Percentiles rank a stretch among this genome's conserved stretches.
These are phyloP conservation scores for Coemansia sp. DNA, from an alignment of 192 early-diverging fungal species.

Conservation along the genomic window DNA sequence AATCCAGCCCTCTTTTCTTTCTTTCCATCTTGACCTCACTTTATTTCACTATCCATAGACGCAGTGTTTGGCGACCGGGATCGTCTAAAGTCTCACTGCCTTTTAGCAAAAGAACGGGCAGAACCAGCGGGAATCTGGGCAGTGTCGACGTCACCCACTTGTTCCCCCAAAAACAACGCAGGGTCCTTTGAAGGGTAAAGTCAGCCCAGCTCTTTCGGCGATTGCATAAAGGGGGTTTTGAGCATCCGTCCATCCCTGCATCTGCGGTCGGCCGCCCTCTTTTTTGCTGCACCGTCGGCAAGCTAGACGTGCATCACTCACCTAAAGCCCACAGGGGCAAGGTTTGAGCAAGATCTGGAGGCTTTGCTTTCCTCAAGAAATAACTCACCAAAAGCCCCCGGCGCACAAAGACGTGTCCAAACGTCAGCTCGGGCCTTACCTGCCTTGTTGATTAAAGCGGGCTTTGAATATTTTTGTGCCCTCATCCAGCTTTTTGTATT, in stretches of 20 bases:
- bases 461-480: slow-evolving; percentile 36
- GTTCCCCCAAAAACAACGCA: slow-evolving; percentile 7
- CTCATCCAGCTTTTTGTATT: slow-evolving; percentile 19
- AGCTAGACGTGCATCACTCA: not conserved
- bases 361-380: not conserved
- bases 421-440: not conserved
- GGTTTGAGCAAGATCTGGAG: not conserved
- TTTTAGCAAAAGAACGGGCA: slow-evolving; percentile 7
- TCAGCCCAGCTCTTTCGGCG: slow-evolving; percentile 4
- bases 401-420: not conserved
- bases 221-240: slow-evolving; percentile 9
- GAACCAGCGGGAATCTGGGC: not conserved
- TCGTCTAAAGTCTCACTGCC: not conserved
- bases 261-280: not conserved
- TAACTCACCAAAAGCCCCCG: not conserved
- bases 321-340: not conserved
- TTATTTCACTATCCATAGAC: not conserved
- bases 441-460: slow-evolving; percentile 33
- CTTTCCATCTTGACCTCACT: not conserved
- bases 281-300: slow-evolving; percentile 4
- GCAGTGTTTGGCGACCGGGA: not conserved
- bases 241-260: slow-evolving; percentile 2
- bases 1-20: not conserved
- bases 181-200: slow-evolving; percentile 11
- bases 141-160: slow-evolving; percentile 8